Conservation (phyloP, 495 filamentous ascomycete genomes). For the Schizothecium vesticola region DNA sequence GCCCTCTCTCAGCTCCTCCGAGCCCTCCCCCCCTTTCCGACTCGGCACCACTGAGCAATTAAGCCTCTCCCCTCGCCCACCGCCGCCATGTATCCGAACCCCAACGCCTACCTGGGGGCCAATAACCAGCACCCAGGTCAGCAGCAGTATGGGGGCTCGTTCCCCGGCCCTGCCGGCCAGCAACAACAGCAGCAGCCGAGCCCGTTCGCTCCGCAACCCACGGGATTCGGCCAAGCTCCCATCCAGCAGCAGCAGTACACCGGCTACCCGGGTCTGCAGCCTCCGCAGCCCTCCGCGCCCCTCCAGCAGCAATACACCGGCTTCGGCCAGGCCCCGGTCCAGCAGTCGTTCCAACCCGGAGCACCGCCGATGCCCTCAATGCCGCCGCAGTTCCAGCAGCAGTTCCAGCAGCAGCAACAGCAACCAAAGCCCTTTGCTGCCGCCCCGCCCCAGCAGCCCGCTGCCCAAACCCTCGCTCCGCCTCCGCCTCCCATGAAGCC, state of each 20-base stretch:
- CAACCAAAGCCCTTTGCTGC: constrained; percentile 36
- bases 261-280: constrained; percentile 49
- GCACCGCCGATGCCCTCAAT: constrained; percentile 53
- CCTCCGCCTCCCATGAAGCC: constrained; percentile 52
- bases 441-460: constrained; percentile 23
- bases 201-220: constrained; percentile 55
- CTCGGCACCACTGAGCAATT: constrained; percentile 2
- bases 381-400: constrained; percentile 47
- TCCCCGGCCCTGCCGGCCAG: constrained; percentile 36
- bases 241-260: constrained; percentile 62
- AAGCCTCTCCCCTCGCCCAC: not conserved
- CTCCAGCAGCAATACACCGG: constrained; percentile 54
- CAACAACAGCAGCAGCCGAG: constrained; percentile 56
- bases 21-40: not conserved
- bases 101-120: constrained; percentile 76
- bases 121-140: constrained; percentile 68
- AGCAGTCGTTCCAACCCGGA: constrained; percentile 44
- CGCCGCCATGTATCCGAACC: constrained; percentile 75
- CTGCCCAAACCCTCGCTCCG: constrained; percentile 28
- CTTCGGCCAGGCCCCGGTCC: constrained; percentile 42
- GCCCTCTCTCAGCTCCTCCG: not conserved
- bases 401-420: constrained; percentile 38
- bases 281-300: constrained; percentile 46
- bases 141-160: constrained; percentile 55
- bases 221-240: constrained; percentile 52